phyloP scores from a whole-genome alignment of 2,329 filamentous ascomycete genomes.

The Cladophialophora chaetospira region DNA sequence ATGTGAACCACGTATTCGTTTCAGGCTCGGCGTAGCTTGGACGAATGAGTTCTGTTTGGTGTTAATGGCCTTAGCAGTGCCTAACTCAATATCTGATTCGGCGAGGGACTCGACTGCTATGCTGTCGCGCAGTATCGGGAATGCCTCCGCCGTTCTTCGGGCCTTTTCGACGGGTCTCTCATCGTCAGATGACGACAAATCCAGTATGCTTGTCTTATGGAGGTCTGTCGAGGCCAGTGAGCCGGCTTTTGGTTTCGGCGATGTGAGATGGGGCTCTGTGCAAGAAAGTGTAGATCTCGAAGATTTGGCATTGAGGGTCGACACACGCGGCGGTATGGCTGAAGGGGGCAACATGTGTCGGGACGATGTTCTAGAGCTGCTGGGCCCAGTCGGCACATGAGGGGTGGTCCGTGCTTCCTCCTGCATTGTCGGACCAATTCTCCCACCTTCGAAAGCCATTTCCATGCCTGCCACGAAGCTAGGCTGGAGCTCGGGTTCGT shows the following conservation, averaged over 20 bases:
- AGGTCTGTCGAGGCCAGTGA: conserved; percentile 40
- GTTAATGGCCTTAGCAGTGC: conserved; percentile 44
- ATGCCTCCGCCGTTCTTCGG: conserved; percentile 1
- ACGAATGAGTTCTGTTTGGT: conserved; percentile 32
- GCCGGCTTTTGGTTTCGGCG: conserved; percentile 20
- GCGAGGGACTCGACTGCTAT: conserved; percentile 40
- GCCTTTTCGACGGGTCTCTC: conserved; percentile 37
- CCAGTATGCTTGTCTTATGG: conserved; percentile 49
- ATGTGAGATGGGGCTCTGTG: background rate
- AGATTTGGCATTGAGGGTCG: conserved; percentile 30
- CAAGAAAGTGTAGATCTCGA: conserved; percentile 24
- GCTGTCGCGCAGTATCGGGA: conserved; percentile 40
- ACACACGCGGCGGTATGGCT: conserved; percentile 21
- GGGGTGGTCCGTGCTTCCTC: background rate
- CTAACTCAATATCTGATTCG: conserved; percentile 47
- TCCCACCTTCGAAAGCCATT: conserved; percentile 28
- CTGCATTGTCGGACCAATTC: conserved; percentile 20
- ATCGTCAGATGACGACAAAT: conserved; percentile 52
- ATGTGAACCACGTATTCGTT: conserved; percentile 11
- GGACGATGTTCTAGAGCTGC: conserved; percentile 1
- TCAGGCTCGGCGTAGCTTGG: conserved; percentile 17
- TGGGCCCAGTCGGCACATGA: conserved; percentile 1
- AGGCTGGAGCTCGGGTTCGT: conserved; percentile 28
- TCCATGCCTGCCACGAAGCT: conserved; percentile 31
- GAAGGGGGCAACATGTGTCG: conserved; percentile 12